Percentiles rank a stretch among this genome's conserved stretches.
Conservation (phyloP, 768 basidiomycete genomes). For the Trametes elegans region DNA sequence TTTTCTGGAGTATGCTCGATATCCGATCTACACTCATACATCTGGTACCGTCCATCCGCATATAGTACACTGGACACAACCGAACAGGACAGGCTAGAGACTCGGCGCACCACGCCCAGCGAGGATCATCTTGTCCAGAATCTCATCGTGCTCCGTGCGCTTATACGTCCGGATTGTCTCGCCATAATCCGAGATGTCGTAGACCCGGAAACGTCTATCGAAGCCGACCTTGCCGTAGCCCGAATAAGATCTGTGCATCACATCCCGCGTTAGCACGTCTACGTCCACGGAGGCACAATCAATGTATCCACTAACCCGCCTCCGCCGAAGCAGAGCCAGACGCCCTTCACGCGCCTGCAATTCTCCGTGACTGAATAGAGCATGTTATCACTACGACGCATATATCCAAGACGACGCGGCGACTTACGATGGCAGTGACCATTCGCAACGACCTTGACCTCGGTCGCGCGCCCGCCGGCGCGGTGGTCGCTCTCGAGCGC, state of each 20-base stretch:
- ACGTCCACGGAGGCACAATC: not conserved
- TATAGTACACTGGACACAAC: not conserved
- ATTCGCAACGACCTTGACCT: constrained; percentile 87
- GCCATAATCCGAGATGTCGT: constrained; percentile 83
- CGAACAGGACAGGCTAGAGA: too few species aligned
- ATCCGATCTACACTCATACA: not conserved
- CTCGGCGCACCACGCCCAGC: constrained; percentile 44
- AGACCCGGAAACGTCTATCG: constrained; percentile 88
- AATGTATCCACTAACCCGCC: constrained; percentile 56
- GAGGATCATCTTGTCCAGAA: constrained; percentile 63
- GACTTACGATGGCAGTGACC: constrained; percentile 84
- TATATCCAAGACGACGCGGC: not conserved
- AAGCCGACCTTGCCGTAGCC: constrained; percentile 84
- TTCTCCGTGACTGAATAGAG: constrained; percentile 71
- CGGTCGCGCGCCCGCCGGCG: constrained; percentile 45
- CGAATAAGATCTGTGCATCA: constrained; percentile 73
- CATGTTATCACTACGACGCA: constrained; percentile 17
- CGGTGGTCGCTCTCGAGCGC: constrained; percentile 70
- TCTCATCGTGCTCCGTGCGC: constrained; percentile 66
- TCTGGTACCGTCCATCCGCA: not conserved
- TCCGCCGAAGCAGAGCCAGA: constrained; percentile 92
- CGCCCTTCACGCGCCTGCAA: constrained; percentile 77
- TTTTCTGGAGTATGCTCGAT: too few species aligned
- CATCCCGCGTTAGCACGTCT: not conserved
- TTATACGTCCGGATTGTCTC: constrained; percentile 92